These are phyloP conservation scores for Torulaspora pretoriensis DNA, from an alignment of 1,139 yeast species.

Conservation along the genomic window DNA sequence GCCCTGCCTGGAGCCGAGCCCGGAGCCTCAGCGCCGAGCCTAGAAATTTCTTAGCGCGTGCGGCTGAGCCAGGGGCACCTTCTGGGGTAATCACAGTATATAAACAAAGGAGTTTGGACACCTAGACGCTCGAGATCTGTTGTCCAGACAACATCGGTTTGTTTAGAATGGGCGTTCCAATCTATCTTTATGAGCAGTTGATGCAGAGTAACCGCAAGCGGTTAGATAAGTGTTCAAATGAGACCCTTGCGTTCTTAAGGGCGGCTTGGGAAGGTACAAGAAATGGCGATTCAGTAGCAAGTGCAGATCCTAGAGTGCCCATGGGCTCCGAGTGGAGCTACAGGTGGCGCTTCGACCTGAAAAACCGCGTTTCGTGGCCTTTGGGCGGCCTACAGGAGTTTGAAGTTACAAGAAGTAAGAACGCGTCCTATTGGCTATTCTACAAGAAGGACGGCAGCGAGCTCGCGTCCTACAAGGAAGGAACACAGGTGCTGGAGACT, in stretches of 20 bases:
- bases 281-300: not conserved
- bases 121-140: not conserved
- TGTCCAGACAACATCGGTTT: not conserved
- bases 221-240: slow-evolving; percentile 1
- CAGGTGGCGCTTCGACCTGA: slow-evolving; percentile 7
- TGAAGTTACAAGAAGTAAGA: slow-evolving; percentile 7
- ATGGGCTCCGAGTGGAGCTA: slow-evolving; percentile 1
- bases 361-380: slow-evolving; percentile 1
- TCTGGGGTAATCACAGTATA: slow-evolving; percentile 1
- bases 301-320: not conserved
- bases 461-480: not conserved
- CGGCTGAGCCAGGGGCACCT: slow-evolving; percentile 9
- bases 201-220: not conserved
- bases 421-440: slow-evolving; percentile 12
- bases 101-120: not conserved
- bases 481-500: not conserved
- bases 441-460: slow-evolving; percentile 11
- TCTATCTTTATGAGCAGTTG: slow-evolving; percentile 4
- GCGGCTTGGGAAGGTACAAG: slow-evolving; percentile 1
- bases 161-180: slow-evolving; percentile 12
- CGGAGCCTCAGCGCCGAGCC: not conserved
- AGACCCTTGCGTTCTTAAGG: not conserved
- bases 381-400: slow-evolving; percentile 2
- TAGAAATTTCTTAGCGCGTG: slow-evolving; percentile 2
- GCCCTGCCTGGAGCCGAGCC: slow-evolving; percentile 1